Evolutionary conservation across 495 filamentous ascomycete genomes (phyloP).

Genomic region (Talaromyces proteolyticus): DNA sequence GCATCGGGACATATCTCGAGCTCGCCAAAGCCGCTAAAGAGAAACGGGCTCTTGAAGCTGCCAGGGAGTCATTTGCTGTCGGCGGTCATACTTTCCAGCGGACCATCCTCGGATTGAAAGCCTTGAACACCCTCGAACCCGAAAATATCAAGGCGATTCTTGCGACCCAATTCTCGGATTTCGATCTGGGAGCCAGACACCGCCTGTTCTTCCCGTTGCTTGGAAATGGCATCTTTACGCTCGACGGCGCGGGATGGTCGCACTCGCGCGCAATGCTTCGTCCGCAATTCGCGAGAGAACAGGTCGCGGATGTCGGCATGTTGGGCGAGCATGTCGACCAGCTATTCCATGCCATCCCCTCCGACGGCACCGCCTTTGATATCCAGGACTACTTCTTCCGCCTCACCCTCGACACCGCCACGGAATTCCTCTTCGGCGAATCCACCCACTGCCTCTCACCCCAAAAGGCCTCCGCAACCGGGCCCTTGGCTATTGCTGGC

Average conservation of each 20-base stretch:
- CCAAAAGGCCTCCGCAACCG: constrained; percentile 8
- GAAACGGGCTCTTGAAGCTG: neutral
- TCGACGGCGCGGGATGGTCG: constrained; percentile 63
- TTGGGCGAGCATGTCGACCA: constrained; percentile 53
- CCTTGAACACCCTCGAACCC: constrained; percentile 60
- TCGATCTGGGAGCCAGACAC: constrained; percentile 39
- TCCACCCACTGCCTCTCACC: constrained; percentile 37
- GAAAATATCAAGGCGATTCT: constrained; percentile 85
- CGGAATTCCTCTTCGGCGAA: constrained; percentile 62
- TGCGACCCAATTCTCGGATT: constrained; percentile 73
- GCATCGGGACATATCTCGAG: neutral
- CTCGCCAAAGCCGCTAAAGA: neutral
- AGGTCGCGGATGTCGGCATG: constrained; percentile 41
- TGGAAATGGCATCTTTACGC: constrained; percentile 62
- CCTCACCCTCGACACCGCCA: constrained; percentile 61
- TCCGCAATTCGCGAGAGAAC: constrained; percentile 46
- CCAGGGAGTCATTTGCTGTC: neutral
- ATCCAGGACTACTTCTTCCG: constrained; percentile 54
- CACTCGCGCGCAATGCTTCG: constrained; percentile 48
- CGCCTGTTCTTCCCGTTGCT: constrained; percentile 43
- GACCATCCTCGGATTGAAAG: constrained; percentile 13
- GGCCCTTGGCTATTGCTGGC: constrained; percentile 23
- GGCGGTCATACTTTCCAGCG: constrained; percentile 33
- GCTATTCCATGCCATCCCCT: constrained; percentile 42
- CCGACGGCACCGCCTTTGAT: constrained; percentile 47